A percentile compares a stretch with the other conserved stretches of the same genome.
These are phyloP conservation scores for Wickerhamiella alocasiicola DNA, from an alignment of 805 yeast genomes.

Conservation along the genomic window DNA sequence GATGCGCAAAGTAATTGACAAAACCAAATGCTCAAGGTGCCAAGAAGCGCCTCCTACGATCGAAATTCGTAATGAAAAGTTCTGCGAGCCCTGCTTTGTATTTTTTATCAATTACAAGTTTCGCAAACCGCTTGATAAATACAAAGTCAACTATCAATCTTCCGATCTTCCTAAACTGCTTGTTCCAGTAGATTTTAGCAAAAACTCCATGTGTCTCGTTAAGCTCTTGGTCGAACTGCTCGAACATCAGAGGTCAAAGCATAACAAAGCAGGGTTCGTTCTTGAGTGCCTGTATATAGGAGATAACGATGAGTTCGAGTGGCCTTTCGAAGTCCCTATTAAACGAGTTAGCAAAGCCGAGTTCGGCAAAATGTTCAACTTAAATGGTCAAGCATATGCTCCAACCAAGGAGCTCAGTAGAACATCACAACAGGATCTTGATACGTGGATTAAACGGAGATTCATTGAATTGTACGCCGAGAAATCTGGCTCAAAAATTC, in stretches of 20 bases:
- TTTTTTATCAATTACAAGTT: conserved; percentile 69
- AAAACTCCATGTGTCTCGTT: conserved; percentile 51
- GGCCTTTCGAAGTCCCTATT: conserved; percentile 22
- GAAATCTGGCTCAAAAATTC: conserved; percentile 35
- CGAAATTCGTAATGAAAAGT: conserved; percentile 47
- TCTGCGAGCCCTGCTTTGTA: conserved; percentile 54
- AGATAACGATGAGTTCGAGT: conserved; percentile 11
- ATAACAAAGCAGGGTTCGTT: conserved; percentile 59
- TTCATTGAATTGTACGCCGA: conserved; percentile 38
- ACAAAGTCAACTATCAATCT: conserved; percentile 50
- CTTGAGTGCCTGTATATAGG: conserved; percentile 41
- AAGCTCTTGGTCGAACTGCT: conserved; percentile 53
- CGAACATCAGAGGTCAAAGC: conserved; percentile 47
- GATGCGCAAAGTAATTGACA: conserved; percentile 6
- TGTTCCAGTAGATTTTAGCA: conserved; percentile 54
- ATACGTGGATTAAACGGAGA: conserved; percentile 35
- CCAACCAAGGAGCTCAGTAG: conserved; percentile 32
- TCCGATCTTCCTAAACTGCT: conserved; percentile 35
- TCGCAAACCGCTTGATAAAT: conserved; percentile 68
- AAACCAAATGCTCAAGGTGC: conserved; percentile 11
- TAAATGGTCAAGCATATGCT: conserved; percentile 12
- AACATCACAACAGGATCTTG: conserved; percentile 56
- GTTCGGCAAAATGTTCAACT: conserved; percentile 11
- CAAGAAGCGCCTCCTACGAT: conserved; percentile 25
- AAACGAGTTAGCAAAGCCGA: conserved; percentile 24